Conservation (phyloP, 176 grass and related monocot genomes). For the Rhynchospora pubera region DNA sequence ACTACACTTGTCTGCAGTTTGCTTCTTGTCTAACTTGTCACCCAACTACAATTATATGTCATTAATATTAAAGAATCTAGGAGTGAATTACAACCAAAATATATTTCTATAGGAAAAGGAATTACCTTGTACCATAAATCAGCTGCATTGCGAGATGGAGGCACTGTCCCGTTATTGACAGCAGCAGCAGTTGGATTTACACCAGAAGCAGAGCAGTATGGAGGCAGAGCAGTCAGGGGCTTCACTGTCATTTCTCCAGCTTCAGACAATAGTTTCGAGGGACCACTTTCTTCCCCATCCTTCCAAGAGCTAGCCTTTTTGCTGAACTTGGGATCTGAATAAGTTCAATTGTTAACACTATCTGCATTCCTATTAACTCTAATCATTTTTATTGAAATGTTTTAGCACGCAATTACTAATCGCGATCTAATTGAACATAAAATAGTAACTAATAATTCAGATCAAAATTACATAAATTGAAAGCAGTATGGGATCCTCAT, state of each 20-base stretch:
- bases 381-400: background rate
- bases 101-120: background rate
- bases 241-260: conserved; percentile 34
- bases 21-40: background rate
- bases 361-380: background rate
- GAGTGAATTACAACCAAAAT: background rate
- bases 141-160: conserved; percentile 27
- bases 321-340: conserved; percentile 20
- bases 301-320: conserved; percentile 18
- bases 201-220: conserved; percentile 23
- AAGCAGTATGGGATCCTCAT: background rate
- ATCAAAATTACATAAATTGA: background rate
- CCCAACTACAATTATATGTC: background rate
- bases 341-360: conserved; percentile 1
- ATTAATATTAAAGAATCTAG: background rate
- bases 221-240: conserved; percentile 25
- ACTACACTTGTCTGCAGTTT: background rate
- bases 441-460: background rate
- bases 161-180: conserved; percentile 36
- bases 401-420: background rate
- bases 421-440: background rate
- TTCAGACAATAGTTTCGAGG: conserved; percentile 33
- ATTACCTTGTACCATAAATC: conserved; percentile 53
- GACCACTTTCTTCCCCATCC: conserved; percentile 29
- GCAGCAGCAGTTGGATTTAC: conserved; percentile 31